Conservation (phyloP, 371 early-diverging fungal genomes). For the Mucor lusitanicus region DNA sequence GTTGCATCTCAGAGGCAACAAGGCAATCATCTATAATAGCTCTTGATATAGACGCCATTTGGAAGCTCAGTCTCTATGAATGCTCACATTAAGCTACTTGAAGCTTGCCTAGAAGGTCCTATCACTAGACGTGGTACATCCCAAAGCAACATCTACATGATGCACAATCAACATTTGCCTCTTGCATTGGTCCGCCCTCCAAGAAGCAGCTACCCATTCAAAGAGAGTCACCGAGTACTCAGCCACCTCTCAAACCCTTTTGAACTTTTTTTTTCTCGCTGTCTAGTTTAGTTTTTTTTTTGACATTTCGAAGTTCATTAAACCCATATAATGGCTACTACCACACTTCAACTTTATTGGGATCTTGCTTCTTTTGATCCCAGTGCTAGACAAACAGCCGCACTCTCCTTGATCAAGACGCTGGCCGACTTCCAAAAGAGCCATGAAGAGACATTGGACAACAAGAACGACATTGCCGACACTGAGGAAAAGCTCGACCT, state of each 20-base stretch:
- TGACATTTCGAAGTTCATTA: conserved; percentile 6
- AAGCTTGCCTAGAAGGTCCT: no score
- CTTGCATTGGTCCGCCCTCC: not conserved
- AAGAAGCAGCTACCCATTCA: not conserved
- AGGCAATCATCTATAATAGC: not conserved
- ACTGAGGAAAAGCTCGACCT: conserved; percentile 67
- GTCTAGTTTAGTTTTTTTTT: not conserved
- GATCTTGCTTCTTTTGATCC: conserved; percentile 71
- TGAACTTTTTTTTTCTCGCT: not conserved
- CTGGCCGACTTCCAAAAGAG: conserved; percentile 52
- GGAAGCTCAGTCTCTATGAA: not conserved
- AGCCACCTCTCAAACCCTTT: conserved; percentile 5
- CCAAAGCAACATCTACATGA: no score
- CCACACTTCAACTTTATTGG: conserved; percentile 67
- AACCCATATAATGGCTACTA: conserved; percentile 24
- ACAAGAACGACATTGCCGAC: conserved; percentile 29
- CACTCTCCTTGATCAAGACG: conserved; percentile 47
- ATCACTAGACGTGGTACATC: no score
- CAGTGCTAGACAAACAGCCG: conserved; percentile 52
- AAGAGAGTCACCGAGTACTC: conserved; percentile 2
- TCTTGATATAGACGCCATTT: not conserved
- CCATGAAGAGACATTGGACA: conserved; percentile 38
- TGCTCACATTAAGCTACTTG: not conserved
- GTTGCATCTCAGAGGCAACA: not conserved
- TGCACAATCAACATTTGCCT: not conserved